Conservation (phyloP, 768 basidiomycete genomes). For the Boletus coccyginus region DNA sequence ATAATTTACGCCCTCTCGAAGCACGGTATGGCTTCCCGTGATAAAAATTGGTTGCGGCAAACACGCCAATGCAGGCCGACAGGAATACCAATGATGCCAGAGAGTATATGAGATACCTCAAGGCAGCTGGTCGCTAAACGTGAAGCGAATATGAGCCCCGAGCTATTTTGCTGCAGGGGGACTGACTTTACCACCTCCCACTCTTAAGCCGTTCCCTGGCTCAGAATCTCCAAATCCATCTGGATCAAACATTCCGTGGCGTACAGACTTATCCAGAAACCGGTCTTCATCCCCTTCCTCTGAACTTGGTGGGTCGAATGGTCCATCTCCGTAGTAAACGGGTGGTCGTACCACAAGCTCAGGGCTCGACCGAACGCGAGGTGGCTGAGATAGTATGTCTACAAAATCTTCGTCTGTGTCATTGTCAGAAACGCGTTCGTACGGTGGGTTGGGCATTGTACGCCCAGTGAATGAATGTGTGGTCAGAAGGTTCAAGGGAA, state of each 20-base stretch:
- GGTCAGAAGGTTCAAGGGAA: neutral
- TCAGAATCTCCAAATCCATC: slow-evolving; percentile 22
- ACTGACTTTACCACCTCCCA: slow-evolving; percentile 39
- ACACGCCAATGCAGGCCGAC: slow-evolving; percentile 68
- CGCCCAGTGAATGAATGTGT: neutral
- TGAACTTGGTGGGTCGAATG: slow-evolving; percentile 78
- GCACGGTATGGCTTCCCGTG: slow-evolving; percentile 49
- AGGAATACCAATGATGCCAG: slow-evolving; percentile 59
- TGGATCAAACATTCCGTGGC: neutral
- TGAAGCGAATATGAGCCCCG: slow-evolving; percentile 6
- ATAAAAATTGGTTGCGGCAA: slow-evolving; percentile 71
- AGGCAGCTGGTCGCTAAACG: slow-evolving; percentile 46
- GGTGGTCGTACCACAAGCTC: slow-evolving; percentile 28
- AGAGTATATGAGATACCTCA: slow-evolving; percentile 60
- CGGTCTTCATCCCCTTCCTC: slow-evolving; percentile 59
- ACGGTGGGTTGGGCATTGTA: slow-evolving; percentile 28
- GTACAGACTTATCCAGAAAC: slow-evolving; percentile 46
- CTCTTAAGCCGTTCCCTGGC: slow-evolving; percentile 31
- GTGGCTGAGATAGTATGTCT: slow-evolving; percentile 5
- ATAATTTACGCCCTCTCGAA: slow-evolving; percentile 62
- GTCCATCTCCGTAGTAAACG: slow-evolving; percentile 71
- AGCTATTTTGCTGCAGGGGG: neutral
- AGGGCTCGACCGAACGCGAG: neutral
- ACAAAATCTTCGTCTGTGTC: slow-evolving; percentile 24
- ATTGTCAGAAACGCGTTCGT: slow-evolving; percentile 29